phyloP scores from a whole-genome alignment of 441 rosid genomes.

The Erodium moschatum region DNA sequence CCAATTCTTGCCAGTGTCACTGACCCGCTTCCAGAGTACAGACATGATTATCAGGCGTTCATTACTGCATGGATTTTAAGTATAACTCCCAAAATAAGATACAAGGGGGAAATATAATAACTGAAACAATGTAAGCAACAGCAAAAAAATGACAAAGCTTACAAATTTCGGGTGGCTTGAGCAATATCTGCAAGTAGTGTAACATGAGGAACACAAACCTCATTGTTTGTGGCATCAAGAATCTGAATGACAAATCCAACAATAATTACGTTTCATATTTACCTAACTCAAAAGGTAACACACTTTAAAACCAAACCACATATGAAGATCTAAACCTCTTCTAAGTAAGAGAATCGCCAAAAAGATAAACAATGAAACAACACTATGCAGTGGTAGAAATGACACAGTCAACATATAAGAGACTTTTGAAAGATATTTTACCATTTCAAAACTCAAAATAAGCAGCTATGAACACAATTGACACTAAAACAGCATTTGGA shows the following conservation, averaged over 20 bases:
- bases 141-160: slow-evolving; percentile 25
- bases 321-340: not conserved
- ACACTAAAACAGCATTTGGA: too few species aligned
- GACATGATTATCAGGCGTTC: slow-evolving; percentile 86
- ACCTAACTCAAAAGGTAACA: not conserved
- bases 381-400: not conserved
- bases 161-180: slow-evolving; percentile 83
- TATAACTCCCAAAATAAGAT: not conserved
- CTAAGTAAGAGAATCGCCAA: not conserved
- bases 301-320: not conserved
- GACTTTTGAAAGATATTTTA: not conserved
- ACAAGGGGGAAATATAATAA: slow-evolving; percentile 17
- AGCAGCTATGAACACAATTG: too few species aligned
- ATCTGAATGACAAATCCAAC: slow-evolving; percentile 42
- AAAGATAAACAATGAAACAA: not conserved
- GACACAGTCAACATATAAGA: not conserved
- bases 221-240: slow-evolving; percentile 32
- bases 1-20: slow-evolving; percentile 97
- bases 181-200: slow-evolving; percentile 89
- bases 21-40: slow-evolving; percentile 83
- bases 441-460: not conserved
- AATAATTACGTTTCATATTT: not conserved
- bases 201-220: slow-evolving; percentile 99
- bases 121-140: slow-evolving; percentile 9
- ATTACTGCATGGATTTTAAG: slow-evolving; percentile 54